Percentiles rank a stretch among this genome's conserved stretches.
These are phyloP conservation scores for Coprinellus micaceus DNA, from an alignment of 768 basidiomycete genomes.

Conservation along the genomic window DNA sequence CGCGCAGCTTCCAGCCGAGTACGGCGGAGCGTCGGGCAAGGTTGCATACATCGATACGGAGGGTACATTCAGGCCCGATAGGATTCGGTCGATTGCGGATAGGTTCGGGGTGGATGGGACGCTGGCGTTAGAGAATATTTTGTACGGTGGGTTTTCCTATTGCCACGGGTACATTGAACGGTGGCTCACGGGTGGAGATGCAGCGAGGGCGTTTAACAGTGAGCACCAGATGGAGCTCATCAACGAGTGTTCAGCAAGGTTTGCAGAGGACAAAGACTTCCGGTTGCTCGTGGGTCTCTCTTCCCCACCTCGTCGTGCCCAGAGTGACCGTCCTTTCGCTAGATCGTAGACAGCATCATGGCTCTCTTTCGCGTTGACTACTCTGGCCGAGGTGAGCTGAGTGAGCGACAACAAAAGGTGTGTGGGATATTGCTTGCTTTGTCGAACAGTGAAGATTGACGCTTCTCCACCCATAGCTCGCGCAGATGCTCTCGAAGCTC, in stretches of 20 bases:
- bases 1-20: constrained; percentile 81
- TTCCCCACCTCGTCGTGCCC: too few relatives aligned
- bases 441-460: background rate
- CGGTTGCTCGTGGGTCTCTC: constrained; percentile 50
- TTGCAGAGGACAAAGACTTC: constrained; percentile 87
- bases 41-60: constrained; percentile 93
- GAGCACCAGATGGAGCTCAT: constrained; percentile 97
- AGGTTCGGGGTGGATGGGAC: constrained; percentile 90
- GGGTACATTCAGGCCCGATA: constrained; percentile 94
- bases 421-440: constrained; percentile 18
- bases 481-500: constrained; percentile 91
- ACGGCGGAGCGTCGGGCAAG: constrained; percentile 90
- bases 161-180: too few relatives aligned
- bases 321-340: constrained; percentile 13
- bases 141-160: constrained; percentile 58
- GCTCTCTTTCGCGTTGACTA: constrained; percentile 93
- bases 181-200: too few relatives aligned
- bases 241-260: constrained; percentile 82
- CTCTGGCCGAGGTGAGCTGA: constrained; percentile 89
- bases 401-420: constrained; percentile 89
- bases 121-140: constrained; percentile 83
- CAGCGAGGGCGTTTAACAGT: constrained; percentile 87
- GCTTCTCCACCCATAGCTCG: constrained; percentile 49
- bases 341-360: constrained; percentile 98
- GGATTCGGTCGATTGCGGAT: constrained; percentile 87